These are phyloP conservation scores for Pugionium cornutum DNA, from an alignment of 345 rosid genomes.

Conservation along the genomic window DNA sequence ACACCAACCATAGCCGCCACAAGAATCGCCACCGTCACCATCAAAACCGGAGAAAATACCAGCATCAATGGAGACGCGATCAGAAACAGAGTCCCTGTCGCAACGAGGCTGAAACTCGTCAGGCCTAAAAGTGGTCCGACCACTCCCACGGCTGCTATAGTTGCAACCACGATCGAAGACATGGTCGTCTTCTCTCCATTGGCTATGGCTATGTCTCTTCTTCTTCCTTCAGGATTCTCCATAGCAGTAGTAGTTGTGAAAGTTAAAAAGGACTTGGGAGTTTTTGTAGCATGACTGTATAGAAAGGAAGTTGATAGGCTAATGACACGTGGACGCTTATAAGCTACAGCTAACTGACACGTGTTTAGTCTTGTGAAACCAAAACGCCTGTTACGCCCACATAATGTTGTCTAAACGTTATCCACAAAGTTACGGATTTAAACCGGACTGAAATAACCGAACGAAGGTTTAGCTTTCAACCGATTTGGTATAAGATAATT, in stretches of 20 bases:
- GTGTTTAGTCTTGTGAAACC: constrained; percentile 8
- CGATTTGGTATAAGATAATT: neutral
- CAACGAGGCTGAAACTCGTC: constrained; percentile 11
- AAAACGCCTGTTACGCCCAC: constrained; percentile 24
- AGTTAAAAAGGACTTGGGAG: neutral
- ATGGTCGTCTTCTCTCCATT: neutral
- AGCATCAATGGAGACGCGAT: constrained; percentile 45
- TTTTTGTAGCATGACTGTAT: constrained; percentile 22
- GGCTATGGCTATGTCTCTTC: constrained; percentile 26
- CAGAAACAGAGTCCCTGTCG: constrained; percentile 41
- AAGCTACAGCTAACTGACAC: constrained; percentile 18
- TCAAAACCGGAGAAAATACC: constrained; percentile 47
- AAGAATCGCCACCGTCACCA: constrained; percentile 29
- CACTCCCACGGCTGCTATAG: neutral
- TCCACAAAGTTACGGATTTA: constrained; percentile 26
- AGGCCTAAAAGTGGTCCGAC: neutral
- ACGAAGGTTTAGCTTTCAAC: constrained; percentile 1
- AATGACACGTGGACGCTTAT: constrained; percentile 30
- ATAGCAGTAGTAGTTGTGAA: neutral
- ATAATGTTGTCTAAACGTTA: constrained; percentile 14
- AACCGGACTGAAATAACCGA: constrained; percentile 9
- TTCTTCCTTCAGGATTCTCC: constrained; percentile 30
- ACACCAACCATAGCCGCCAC: constrained; percentile 42
- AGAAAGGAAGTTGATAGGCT: constrained; percentile 7
- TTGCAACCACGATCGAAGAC: constrained; percentile 14